Percentiles rank a stretch among this genome's conserved stretches.
Conservation (phyloP, 495 filamentous ascomycete species). For the Penicillium chermesinum region DNA sequence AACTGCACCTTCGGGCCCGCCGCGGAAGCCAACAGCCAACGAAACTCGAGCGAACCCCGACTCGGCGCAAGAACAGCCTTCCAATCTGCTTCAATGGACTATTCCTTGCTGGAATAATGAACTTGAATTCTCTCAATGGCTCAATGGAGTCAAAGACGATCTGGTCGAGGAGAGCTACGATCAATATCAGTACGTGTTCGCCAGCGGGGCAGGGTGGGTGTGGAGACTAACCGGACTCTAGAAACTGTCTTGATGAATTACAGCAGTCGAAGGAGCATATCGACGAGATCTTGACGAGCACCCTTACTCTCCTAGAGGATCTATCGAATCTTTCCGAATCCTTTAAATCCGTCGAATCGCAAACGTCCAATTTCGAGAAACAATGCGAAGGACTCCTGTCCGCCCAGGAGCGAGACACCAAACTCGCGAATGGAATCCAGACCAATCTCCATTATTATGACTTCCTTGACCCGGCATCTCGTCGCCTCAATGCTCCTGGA, state of each 20-base stretch:
- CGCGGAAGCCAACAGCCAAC: constrained; percentile 26
- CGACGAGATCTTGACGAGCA: constrained; percentile 70
- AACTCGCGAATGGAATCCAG: constrained; percentile 73
- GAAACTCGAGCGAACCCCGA: constrained; percentile 22
- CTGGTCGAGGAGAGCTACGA: constrained; percentile 77
- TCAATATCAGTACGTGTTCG: constrained; percentile 66
- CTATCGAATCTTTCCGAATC: constrained; percentile 72
- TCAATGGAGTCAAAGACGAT: constrained; percentile 56
- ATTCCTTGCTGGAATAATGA: constrained; percentile 37
- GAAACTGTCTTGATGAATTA: constrained; percentile 74
- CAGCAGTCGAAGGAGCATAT: constrained; percentile 73
- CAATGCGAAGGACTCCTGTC: constrained; percentile 81
- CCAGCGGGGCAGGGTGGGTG: background rate
- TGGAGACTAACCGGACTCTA: constrained; percentile 26
- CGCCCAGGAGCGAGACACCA: constrained; percentile 70
- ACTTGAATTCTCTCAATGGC: constrained; percentile 58
- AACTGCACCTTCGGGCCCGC: constrained; percentile 38
- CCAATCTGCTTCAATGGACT: constrained; percentile 3
- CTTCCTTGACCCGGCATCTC: constrained; percentile 84
- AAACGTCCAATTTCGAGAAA: constrained; percentile 84
- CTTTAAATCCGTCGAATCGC: constrained; percentile 79
- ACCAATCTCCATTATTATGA: constrained; percentile 86
- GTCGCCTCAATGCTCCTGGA: constrained; percentile 85
- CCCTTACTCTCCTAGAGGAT: constrained; percentile 64
- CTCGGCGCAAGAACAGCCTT: constrained; percentile 17